These are phyloP conservation scores for Agarophyton chilense DNA, from an alignment of 23 red algal genomes.

Conservation along the genomic window DNA sequence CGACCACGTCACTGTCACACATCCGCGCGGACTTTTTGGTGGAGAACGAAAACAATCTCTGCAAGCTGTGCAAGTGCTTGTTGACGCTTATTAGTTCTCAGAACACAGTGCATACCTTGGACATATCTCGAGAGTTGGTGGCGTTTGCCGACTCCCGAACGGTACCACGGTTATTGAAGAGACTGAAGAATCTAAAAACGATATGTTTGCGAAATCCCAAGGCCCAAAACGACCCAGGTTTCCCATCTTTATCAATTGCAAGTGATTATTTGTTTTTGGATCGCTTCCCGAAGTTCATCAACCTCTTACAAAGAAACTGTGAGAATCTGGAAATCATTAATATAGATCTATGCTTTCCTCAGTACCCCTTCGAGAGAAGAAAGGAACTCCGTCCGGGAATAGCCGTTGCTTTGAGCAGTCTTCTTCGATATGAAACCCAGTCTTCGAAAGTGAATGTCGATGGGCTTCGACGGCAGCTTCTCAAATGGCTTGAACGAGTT, in stretches of 20 bases:
- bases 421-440: background rate
- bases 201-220: background rate
- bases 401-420: background rate
- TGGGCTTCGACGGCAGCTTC: background rate
- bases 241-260: background rate
- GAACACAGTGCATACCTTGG: background rate
- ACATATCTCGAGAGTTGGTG: constrained; percentile 10
- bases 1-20: background rate
- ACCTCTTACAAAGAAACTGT: background rate
- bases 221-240: too few species aligned
- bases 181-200: background rate
- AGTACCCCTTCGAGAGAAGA: background rate
- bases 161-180: constrained; percentile 2
- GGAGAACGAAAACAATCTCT: background rate
- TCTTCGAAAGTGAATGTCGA: background rate
- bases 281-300: background rate
- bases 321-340: constrained; percentile 17
- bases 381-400: background rate
- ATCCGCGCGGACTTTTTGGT: background rate
- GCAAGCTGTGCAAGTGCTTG: constrained; percentile 12
- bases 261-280: constrained; percentile 10
- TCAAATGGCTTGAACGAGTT: constrained; percentile 1
- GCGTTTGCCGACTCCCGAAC: background rate
- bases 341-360: constrained; percentile 8
- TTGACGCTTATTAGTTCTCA: background rate